Base-by-base conservation (phyloP, 331 rosid species). In the Acacia concinna region DNA sequence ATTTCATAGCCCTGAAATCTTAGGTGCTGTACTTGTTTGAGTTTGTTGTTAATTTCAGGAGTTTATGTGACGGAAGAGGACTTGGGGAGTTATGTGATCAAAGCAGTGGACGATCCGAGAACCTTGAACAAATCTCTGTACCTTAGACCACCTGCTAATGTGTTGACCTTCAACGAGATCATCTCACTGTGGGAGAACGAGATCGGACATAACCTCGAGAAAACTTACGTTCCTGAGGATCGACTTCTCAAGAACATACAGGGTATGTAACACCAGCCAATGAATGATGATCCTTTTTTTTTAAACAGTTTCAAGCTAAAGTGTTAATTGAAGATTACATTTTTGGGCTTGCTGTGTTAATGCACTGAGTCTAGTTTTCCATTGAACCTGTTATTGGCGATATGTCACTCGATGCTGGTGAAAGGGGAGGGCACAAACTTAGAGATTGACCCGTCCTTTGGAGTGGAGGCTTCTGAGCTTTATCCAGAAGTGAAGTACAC, bases 91-190 rank as follows among this genome's bases (percentile, higher is more conserved):
- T 90, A 79, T 7, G 88, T 88, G 41, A 86, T 86, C 10, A 90
- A 86, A 83, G 83, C 89, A 27, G 90, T 81, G 68, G 87, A 85
- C 0, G 94, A 90, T 31, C 88, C 87, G 31, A 90, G 90, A 86
- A 88, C 89, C 34, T 83, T 85, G 84, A 90, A 88, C 83, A 86
- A 88, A 80, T 32, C 0, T 37, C 73, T 90, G 7, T 72, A 81
- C 28, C 0, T 86, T 0, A 81, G 76, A 63, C 89, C 84, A 30
- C 88, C 87, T 10, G 32, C 32, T 1, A 68, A 68, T 40, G 20
- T 68, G 21, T 68, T 68, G 32, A 40, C 51, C 51, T 38, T 68
- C 32, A 68, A 68, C 11, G 73, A 68, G 52, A 14, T 68, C 20
- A 25, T 68, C 10, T 38, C 52, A 18, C 44, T 68, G 51, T 68